Conservation (phyloP, 176 grass and related monocot species). For the Typha latifolia region DNA sequence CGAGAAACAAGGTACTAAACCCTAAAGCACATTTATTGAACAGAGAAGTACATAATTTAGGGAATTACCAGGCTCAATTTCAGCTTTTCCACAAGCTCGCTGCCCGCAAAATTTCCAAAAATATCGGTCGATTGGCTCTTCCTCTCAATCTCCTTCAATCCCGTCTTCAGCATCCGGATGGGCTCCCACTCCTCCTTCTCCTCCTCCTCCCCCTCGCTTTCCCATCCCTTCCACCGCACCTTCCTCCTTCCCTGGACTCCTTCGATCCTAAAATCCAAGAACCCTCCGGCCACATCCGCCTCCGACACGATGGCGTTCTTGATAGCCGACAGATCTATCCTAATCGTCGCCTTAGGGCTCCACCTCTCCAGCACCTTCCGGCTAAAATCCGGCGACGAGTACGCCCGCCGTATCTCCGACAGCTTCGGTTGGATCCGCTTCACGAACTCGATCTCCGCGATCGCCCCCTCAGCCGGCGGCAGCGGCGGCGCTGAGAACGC, state of each 20-base stretch:
- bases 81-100: conserved; percentile 50
- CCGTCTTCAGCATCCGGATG: conserved; percentile 49
- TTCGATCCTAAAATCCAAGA: conserved; percentile 7
- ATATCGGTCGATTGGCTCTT: conserved; percentile 52
- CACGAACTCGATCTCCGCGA: conserved; percentile 34
- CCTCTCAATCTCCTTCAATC: conserved; percentile 62
- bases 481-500: conserved; percentile 28
- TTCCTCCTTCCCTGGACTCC: neutral
- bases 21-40: neutral
- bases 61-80: conserved; percentile 63
- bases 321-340: conserved; percentile 65
- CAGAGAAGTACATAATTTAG: neutral
- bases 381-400: conserved; percentile 36
- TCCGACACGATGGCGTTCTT: conserved; percentile 65
- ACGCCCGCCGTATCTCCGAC: conserved; percentile 34
- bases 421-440: conserved; percentile 38
- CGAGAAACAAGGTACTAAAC: neutral
- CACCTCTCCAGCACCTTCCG: conserved; percentile 43
- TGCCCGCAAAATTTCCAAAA: conserved; percentile 33
- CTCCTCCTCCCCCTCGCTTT: conserved; percentile 27
- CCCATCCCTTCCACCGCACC: conserved; percentile 4
- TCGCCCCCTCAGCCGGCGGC: conserved; percentile 22
- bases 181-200: conserved; percentile 62
- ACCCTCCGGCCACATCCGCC: conserved; percentile 18
- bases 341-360: conserved; percentile 38